phyloP scores from a whole-genome alignment of 2,329 filamentous ascomycete genomes.

The Sporothrix pseudoabietina region DNA sequence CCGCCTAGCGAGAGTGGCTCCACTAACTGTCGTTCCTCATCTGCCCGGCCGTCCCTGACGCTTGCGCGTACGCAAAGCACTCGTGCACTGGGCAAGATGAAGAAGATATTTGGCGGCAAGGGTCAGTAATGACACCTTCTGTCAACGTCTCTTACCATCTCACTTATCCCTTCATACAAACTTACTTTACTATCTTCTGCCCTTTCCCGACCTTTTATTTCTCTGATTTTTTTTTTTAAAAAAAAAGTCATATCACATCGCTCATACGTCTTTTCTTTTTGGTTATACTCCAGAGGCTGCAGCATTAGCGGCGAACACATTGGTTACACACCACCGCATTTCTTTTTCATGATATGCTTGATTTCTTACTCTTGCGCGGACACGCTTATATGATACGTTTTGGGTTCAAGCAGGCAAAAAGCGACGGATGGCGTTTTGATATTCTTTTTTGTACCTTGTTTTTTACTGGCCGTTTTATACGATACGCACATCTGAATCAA shows the following conservation, averaged over 20 bases:
- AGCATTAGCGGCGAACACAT: neutral
- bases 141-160: neutral
- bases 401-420: neutral
- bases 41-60: neutral
- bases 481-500: neutral
- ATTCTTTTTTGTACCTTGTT: neutral
- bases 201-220: neutral
- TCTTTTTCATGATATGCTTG: neutral
- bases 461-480: neutral
- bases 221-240: no score
- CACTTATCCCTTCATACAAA: neutral
- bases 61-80: neutral
- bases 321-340: neutral
- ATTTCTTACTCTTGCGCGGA: neutral
- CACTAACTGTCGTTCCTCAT: neutral
- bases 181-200: neutral
- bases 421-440: neutral
- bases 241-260: neutral
- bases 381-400: neutral
- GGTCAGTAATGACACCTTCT: neutral
- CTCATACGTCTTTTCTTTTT: neutral
- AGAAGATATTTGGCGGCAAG: neutral
- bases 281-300: neutral
- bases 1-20: neutral
- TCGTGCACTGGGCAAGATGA: constrained; percentile 1